Conservation (phyloP, 2,329 filamentous ascomycete species). For the Boeremia lycopersici region DNA sequence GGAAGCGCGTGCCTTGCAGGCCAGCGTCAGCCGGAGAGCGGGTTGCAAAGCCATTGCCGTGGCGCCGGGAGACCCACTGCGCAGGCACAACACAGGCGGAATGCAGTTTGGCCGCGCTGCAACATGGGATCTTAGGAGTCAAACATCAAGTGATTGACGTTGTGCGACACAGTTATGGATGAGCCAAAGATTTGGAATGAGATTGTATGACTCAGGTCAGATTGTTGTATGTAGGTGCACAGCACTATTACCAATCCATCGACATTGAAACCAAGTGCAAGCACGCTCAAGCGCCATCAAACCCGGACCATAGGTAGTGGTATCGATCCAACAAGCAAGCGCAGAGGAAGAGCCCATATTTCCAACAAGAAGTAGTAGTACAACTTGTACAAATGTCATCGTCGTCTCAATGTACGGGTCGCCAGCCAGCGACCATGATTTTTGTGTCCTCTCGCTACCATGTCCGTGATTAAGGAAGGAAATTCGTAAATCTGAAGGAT, state of each 20-base stretch:
- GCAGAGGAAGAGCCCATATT: neutral
- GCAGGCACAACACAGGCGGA: neutral
- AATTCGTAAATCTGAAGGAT: slow-evolving; percentile 4
- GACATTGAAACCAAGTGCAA: neutral
- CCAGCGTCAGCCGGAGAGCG: slow-evolving; percentile 1
- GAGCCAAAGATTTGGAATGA: no score
- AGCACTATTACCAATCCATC: slow-evolving; percentile 13
- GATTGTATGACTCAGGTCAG: slow-evolving; percentile 2
- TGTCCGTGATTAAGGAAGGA: slow-evolving; percentile 3
- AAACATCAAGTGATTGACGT: neutral
- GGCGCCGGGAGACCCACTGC: slow-evolving; percentile 4
- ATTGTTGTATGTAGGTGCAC: slow-evolving; percentile 7
- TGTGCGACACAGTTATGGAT: neutral
- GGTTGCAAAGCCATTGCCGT: slow-evolving; percentile 2
- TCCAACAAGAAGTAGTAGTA: slow-evolving; percentile 7
- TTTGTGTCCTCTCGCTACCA: slow-evolving; percentile 11
- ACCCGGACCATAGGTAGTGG: slow-evolving; percentile 19
- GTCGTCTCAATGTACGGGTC: slow-evolving; percentile 29
- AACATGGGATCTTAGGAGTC: neutral
- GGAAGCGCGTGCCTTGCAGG: neutral
- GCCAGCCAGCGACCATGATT: slow-evolving; percentile 19
- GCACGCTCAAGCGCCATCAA: slow-evolving; percentile 8
- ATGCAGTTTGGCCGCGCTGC: slow-evolving; percentile 1
- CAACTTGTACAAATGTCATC: slow-evolving; percentile 15
- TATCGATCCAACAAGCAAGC: slow-evolving; percentile 16